Percentiles rank a stretch among this genome's conserved stretches.
These are phyloP conservation scores for Murraya koenigii DNA, from an alignment of 345 rosid genomes.

Conservation along the genomic window DNA sequence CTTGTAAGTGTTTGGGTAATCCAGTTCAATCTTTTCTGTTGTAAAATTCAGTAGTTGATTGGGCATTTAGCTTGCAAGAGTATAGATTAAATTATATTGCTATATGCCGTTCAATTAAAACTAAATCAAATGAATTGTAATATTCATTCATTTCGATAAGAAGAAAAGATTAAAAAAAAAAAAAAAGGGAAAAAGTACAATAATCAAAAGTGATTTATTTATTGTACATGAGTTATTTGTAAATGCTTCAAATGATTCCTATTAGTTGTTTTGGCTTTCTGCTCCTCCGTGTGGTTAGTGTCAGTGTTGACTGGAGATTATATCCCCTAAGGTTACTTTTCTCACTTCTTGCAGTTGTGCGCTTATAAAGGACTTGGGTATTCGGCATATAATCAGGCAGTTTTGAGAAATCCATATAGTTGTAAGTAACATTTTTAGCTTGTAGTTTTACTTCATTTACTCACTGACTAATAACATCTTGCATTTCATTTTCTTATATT, in stretches of 20 bases:
- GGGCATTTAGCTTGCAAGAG: neutral
- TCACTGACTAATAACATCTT: neutral
- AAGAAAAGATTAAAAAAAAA: neutral
- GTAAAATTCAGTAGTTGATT: neutral
- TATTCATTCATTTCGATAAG: neutral
- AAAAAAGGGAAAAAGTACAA: neutral
- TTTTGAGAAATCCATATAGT: conserved; percentile 28
- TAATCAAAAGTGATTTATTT: neutral
- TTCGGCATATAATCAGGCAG: conserved; percentile 18
- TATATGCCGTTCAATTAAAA: neutral
- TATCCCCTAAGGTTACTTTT: neutral
- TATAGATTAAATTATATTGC: neutral
- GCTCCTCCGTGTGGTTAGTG: neutral
- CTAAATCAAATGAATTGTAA: neutral
- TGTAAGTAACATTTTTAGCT: conserved; percentile 35
- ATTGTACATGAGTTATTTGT: neutral
- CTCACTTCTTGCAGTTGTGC: conserved; percentile 34
- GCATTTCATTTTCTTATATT: neutral
- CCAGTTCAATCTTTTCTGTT: neutral
- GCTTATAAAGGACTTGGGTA: conserved; percentile 28
- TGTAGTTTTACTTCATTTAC: conserved; percentile 5
- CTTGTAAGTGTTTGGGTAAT: neutral
- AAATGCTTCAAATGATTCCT: neutral
- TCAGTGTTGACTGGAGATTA: neutral
- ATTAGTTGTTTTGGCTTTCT: neutral